These are phyloP conservation scores for Colletotrichum truncatum DNA, from an alignment of 2,329 filamentous ascomycete species.

Conservation along the genomic window DNA sequence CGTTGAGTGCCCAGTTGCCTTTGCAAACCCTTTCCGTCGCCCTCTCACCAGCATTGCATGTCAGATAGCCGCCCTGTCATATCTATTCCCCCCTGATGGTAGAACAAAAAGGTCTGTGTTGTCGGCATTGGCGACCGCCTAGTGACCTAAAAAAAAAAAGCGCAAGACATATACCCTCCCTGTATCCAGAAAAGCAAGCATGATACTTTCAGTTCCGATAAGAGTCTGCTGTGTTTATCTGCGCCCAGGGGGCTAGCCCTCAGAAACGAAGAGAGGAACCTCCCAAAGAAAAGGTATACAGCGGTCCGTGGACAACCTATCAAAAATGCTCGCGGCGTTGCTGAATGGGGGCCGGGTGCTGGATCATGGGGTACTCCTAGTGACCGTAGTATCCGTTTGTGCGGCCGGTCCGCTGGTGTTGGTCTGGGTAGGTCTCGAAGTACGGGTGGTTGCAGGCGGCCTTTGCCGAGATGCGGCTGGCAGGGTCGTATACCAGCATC, in stretches of 20 bases:
- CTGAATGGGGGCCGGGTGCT: conserved; percentile 17
- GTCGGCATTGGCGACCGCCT: neutral
- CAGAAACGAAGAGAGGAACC: neutral
- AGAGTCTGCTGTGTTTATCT: conserved; percentile 18
- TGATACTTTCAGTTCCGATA: conserved; percentile 8
- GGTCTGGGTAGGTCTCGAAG: conserved; percentile 62
- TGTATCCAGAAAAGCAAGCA: conserved; percentile 24
- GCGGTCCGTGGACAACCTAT: neutral
- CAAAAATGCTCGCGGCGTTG: conserved; percentile 15
- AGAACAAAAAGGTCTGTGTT: conserved; percentile 10
- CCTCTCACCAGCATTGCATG: neutral
- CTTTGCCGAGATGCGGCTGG: conserved; percentile 88
- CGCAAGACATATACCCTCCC: conserved; percentile 11
- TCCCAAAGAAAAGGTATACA: neutral
- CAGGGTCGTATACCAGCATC: conserved; percentile 88
- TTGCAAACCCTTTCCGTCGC: conserved; percentile 12
- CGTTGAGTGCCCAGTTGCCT: neutral
- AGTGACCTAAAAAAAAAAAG: conserved; percentile 1
- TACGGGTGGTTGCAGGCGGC: conserved; percentile 86
- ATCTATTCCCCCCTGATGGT: neutral
- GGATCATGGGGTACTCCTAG: conserved; percentile 19
- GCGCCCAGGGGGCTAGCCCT: neutral
- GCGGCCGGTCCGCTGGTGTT: conserved; percentile 34
- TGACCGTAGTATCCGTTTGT: conserved; percentile 32
- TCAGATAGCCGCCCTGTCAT: neutral